Percentiles rank a stretch among this genome's conserved stretches.
These are phyloP conservation scores for Lentinula boryana DNA, from an alignment of 768 basidiomycete genomes.

Conservation along the genomic window DNA sequence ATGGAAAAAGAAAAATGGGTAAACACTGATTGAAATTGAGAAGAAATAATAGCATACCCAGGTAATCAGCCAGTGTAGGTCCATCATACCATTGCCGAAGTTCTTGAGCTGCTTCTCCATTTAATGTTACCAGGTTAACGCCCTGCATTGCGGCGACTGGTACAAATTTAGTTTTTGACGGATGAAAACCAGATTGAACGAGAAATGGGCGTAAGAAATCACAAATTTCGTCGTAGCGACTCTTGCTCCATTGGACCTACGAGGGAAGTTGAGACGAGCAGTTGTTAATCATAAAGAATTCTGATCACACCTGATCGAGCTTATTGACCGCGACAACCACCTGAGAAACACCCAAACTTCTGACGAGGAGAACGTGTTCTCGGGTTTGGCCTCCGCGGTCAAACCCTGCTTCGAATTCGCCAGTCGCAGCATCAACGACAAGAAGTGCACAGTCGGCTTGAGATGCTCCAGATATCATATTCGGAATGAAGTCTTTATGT, in stretches of 20 bases:
- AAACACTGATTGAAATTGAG: neutral
- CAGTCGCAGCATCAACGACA: constrained; percentile 84
- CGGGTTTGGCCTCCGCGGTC: constrained; percentile 91
- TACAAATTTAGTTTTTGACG: constrained; percentile 74
- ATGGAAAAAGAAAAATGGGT: neutral
- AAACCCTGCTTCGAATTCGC: constrained; percentile 96
- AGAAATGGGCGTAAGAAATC: constrained; percentile 73
- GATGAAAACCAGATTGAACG: constrained; percentile 78
- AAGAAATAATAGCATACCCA: constrained; percentile 47
- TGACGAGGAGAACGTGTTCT: constrained; percentile 87
- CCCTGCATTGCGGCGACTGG: constrained; percentile 91
- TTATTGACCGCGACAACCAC: constrained; percentile 94
- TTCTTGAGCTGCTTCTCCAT: constrained; percentile 36
- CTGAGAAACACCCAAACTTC: constrained; percentile 89
- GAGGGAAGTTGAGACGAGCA: neutral
- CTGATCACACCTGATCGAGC: constrained; percentile 68
- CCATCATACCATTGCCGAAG: constrained; percentile 79
- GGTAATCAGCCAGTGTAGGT: constrained; percentile 73
- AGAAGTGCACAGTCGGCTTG: constrained; percentile 95
- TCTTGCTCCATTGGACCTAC: constrained; percentile 83
- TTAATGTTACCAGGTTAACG: constrained; percentile 63
- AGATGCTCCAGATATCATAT: constrained; percentile 98
- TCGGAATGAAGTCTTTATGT: constrained; percentile 96
- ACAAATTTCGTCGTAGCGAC: constrained; percentile 84
- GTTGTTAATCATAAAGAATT: neutral